These are phyloP conservation scores for Samsoniella hepiali DNA, from an alignment of 2,329 filamentous ascomycete genomes.

Conservation along the genomic window DNA sequence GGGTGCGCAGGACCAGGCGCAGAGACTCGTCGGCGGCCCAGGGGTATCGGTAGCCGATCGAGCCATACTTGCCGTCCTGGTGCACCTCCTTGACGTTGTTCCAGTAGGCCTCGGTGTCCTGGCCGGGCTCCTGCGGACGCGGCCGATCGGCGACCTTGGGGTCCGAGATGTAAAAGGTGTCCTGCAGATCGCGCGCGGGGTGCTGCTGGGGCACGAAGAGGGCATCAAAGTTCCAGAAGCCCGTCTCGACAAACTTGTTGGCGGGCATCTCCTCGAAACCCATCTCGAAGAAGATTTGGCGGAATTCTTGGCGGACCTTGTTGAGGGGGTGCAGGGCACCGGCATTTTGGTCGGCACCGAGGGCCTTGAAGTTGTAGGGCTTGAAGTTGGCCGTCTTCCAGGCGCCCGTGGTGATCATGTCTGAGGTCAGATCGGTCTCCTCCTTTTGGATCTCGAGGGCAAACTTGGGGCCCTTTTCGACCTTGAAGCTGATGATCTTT, in stretches of 20 bases:
- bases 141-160: slow-evolving; percentile 72
- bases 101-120: slow-evolving; percentile 82
- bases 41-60: slow-evolving; percentile 93
- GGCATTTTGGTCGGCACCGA: slow-evolving; percentile 59
- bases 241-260: slow-evolving; percentile 87
- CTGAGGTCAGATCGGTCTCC: slow-evolving; percentile 89
- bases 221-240: slow-evolving; percentile 97
- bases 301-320: slow-evolving; percentile 94
- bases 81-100: slow-evolving; percentile 84
- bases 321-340: slow-evolving; percentile 70
- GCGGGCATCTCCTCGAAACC: slow-evolving; percentile 99
- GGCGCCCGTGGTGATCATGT: slow-evolving; percentile 82
- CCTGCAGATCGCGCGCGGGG: slow-evolving; percentile 92
- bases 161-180: slow-evolving; percentile 97
- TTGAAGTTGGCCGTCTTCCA: slow-evolving; percentile 95
- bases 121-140: slow-evolving; percentile 49
- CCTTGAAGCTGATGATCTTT: slow-evolving; percentile 81
- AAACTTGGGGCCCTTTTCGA: slow-evolving; percentile 83
- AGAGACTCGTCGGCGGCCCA: slow-evolving; percentile 86
- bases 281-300: slow-evolving; percentile 98
- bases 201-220: slow-evolving; percentile 98
- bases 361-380: slow-evolving; percentile 71
- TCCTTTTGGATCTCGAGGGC: slow-evolving; percentile 85
- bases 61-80: slow-evolving; percentile 87
- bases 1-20: slow-evolving; percentile 85